These are phyloP conservation scores for Botryotinia convoluta DNA, from an alignment of 2,329 filamentous ascomycete genomes.

Conservation along the genomic window DNA sequence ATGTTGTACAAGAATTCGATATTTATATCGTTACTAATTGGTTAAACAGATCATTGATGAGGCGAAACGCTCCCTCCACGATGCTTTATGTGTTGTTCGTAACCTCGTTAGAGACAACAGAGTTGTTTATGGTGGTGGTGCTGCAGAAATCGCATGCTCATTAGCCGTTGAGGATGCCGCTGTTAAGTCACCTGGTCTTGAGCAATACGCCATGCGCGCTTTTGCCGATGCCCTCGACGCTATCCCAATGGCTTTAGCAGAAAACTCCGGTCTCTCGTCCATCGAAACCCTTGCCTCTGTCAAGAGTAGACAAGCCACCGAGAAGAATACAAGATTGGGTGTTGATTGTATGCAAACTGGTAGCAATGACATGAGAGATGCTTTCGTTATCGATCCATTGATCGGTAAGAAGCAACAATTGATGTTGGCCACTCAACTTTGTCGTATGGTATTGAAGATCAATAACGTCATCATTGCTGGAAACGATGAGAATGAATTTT, in stretches of 20 bases:
- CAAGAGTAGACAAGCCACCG: slow-evolving; percentile 95
- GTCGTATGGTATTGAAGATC: slow-evolving; percentile 95
- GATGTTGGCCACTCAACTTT: slow-evolving; percentile 92
- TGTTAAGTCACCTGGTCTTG: slow-evolving; percentile 90
- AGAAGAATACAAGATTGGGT: slow-evolving; percentile 73
- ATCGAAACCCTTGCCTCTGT: slow-evolving; percentile 93
- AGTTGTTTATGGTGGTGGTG: slow-evolving; percentile 95
- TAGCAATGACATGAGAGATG: slow-evolving; percentile 94
- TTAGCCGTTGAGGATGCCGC: slow-evolving; percentile 94
- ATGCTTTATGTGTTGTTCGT: slow-evolving; percentile 94
- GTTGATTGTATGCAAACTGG: slow-evolving; percentile 98
- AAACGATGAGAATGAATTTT: slow-evolving; percentile 83
- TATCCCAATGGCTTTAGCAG: slow-evolving; percentile 90
- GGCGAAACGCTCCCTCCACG: slow-evolving; percentile 94
- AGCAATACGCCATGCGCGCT: slow-evolving; percentile 98
- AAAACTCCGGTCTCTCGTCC: slow-evolving; percentile 94
- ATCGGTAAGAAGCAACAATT: slow-evolving; percentile 98
- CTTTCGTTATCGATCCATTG: slow-evolving; percentile 96
- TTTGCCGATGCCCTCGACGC: slow-evolving; percentile 93
- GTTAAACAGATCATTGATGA: slow-evolving; percentile 85
- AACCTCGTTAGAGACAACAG: slow-evolving; percentile 96
- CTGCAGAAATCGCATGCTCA: slow-evolving; percentile 95
- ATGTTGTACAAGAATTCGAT: slow-evolving; percentile 37
- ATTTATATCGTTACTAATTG: slow-evolving; percentile 28
- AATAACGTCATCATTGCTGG: slow-evolving; percentile 96